Base-by-base conservation (phyloP, 148 eudicot genomes). In the Arctostaphylos glauca region DNA sequence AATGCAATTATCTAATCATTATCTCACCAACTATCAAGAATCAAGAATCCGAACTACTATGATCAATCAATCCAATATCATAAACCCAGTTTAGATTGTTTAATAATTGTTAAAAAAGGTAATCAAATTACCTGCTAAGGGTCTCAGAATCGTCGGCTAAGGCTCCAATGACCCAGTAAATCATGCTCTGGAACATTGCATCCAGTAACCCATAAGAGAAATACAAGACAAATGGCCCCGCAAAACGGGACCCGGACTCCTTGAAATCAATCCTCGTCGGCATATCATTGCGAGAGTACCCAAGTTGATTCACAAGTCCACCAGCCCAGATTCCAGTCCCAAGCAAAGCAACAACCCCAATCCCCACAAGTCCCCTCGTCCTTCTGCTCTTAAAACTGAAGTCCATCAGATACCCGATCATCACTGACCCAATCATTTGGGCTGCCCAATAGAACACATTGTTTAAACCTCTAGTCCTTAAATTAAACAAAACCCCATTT, bases 391-490 rank as follows among this genome's bases (percentile, higher is more conserved):
- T 87, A 70, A 91, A 95, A 68, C 96, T 95, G 59, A 90, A 95
- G 84, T 95, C 98, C 96, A 95, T 87, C 77, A 96, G 46, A 48
- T 89, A 92, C 19, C 97, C 98, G 5, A 96, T 88, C 84, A 84
- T 84, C 52, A 91, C 84, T 0, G 98, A 94, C 1, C 99, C 99
- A 23, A 92, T 7, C 99, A 97, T 97, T 81, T 97, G 99, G 44
- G 99, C 99, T 0, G 95, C 99, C 99, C 99, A 97, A 48, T 97
- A 97, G 67, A 97, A 94, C 43, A 94, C 89, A 76, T 97, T 97
- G 84, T 94, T 94, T 53, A 97, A 91, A 50, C 98, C 99, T 72
- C 96, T 89, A 14, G 99, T 97, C 81, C 99, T 90, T 81, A 97
- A 50, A 80, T 93, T 90, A 80, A 97, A 97, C 88, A 94, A 84